A percentile compares a stretch with the other conserved stretches of the same genome.
phyloP scores from a whole-genome alignment of 352 stramenopile species.

The Globisporangium nagaii region DNA sequence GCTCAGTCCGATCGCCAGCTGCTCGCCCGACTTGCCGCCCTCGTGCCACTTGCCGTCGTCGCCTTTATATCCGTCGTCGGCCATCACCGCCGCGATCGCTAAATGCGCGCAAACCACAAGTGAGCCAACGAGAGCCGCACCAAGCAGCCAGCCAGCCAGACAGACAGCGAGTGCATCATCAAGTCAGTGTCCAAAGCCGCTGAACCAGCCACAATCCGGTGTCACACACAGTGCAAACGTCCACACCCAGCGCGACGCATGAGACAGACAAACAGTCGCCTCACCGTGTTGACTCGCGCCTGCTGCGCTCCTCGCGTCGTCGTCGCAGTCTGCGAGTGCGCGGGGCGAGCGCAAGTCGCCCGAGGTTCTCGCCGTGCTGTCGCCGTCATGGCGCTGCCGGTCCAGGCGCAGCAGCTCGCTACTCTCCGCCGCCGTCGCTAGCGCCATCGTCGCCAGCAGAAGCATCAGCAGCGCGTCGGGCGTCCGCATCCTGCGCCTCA shows the following conservation, averaged over 20 bases:
- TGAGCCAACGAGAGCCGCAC: neutral
- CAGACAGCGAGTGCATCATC: neutral
- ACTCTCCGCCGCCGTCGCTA: neutral
- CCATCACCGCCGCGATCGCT: slow-evolving; percentile 2
- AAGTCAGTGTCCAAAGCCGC: too few relatives aligned
- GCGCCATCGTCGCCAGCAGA: neutral
- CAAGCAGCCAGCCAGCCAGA: neutral
- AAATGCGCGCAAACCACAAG: too few relatives aligned
- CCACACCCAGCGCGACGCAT: neutral
- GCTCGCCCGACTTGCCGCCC: slow-evolving; percentile 12
- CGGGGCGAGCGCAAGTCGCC: neutral
- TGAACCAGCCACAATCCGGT: neutral
- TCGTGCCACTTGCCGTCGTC: slow-evolving; percentile 9
- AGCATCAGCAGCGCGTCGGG: neutral
- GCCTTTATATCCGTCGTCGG: slow-evolving; percentile 9
- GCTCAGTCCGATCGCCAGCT: slow-evolving; percentile 25
- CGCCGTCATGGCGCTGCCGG: neutral
- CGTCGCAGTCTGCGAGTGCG: neutral
- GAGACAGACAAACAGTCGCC: neutral
- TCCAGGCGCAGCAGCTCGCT: neutral
- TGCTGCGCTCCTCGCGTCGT: neutral
- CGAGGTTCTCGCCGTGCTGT: neutral
- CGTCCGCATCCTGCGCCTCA: neutral
- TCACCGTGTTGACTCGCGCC: neutral
- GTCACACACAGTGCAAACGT: too few relatives aligned